phyloP scores from a whole-genome alignment of 106 monocot species.

The Agapanthus africanus region DNA sequence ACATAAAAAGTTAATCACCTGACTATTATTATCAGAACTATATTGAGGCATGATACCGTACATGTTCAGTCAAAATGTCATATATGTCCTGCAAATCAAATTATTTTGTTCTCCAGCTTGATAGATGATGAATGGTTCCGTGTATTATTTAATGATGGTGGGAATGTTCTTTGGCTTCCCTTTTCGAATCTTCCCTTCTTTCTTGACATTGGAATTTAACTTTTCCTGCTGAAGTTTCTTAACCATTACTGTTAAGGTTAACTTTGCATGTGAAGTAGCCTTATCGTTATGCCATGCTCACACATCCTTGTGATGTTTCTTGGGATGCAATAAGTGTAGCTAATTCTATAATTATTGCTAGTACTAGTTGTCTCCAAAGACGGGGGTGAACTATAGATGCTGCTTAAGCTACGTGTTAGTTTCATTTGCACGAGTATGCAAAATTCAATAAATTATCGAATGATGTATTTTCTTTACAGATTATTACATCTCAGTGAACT shows the following conservation, averaged over 20 bases:
- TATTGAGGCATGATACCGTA: no score
- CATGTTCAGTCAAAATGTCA: no score
- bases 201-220: background rate
- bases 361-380: background rate
- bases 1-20: no score
- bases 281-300: no score
- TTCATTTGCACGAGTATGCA: background rate
- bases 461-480: background rate
- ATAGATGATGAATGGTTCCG: constrained; percentile 1
- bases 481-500: background rate
- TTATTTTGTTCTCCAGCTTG: no score
- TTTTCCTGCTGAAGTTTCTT: background rate
- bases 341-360: background rate
- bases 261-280: background rate
- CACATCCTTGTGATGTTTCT: background rate
- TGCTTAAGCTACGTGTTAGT: background rate
- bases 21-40: background rate
- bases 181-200: background rate
- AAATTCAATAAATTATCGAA: no score
- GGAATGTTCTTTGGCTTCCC: background rate
- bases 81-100: no score
- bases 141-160: background rate
- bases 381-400: background rate
- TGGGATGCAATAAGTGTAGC: background rate
- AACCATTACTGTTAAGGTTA: background rate